A percentile compares a stretch with the other conserved stretches of the same genome.
These are phyloP conservation scores for Fusarium subglutinans DNA, from an alignment of 2,329 filamentous ascomycete species.

Conservation along the genomic window DNA sequence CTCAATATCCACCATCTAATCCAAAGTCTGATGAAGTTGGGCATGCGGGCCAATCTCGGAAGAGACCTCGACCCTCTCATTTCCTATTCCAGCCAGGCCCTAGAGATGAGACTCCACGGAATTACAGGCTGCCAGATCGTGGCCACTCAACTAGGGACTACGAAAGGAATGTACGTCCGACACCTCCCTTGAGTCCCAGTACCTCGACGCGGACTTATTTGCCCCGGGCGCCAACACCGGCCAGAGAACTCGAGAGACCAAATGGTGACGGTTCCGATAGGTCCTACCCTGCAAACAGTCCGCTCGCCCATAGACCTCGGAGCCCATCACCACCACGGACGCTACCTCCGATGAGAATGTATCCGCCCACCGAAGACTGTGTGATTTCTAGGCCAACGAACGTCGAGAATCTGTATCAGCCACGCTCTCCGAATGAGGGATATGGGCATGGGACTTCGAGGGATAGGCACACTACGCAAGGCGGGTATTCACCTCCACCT, in stretches of 20 bases:
- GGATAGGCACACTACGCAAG: background rate
- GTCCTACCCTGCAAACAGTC: fast-evolving
- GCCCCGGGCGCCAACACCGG: background rate
- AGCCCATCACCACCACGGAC: background rate
- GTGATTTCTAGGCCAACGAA: background rate
- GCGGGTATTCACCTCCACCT: background rate
- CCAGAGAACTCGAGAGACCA: fast-evolving
- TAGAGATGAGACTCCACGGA: background rate
- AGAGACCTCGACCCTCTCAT: background rate
- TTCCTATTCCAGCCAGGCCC: fast-evolving
- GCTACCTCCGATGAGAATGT: fast-evolving
- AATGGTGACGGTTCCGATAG: fast-evolving
- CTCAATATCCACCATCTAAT: background rate
- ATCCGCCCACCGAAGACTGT: background rate
- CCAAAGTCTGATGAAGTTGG: background rate
- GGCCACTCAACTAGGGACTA: fast-evolving
- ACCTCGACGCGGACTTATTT: fast-evolving
- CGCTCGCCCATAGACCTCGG: fast-evolving
- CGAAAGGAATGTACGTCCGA: background rate
- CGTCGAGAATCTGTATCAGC: background rate
- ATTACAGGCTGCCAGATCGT: background rate
- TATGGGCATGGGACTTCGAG: background rate
- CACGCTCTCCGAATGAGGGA: fast-evolving
- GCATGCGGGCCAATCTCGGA: background rate
- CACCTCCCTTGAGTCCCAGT: no score